These are phyloP conservation scores for Colletotrichum sidae DNA, from an alignment of 2,329 filamentous ascomycete species.

Conservation along the genomic window DNA sequence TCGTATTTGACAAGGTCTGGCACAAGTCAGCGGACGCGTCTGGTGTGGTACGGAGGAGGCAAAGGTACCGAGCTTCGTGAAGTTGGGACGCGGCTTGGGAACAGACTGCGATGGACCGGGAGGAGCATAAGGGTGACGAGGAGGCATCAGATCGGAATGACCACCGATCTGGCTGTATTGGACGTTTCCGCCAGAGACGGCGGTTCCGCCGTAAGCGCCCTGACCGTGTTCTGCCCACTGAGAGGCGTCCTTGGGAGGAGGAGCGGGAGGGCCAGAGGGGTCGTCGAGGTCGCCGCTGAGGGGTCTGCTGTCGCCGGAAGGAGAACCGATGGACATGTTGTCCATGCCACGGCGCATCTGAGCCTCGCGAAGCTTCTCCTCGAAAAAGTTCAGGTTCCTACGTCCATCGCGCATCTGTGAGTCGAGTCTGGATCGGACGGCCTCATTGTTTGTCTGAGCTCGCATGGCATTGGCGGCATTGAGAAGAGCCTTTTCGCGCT, in stretches of 20 bases:
- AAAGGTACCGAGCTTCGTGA: constrained; percentile 89
- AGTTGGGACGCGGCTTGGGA: constrained; percentile 86
- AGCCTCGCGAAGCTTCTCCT: constrained; percentile 89
- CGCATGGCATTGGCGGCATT: constrained; percentile 95
- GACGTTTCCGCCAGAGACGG: constrained; percentile 71
- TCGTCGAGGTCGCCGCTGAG: constrained; percentile 58
- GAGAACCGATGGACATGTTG: constrained; percentile 71
- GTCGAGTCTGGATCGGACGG: constrained; percentile 90
- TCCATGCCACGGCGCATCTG: constrained; percentile 82
- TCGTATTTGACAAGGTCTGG: constrained; percentile 98
- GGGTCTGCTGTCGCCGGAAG: constrained; percentile 54
- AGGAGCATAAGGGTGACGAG: constrained; percentile 81
- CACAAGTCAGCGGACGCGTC: constrained; percentile 21
- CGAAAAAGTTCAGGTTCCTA: constrained; percentile 94
- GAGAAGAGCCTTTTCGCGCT: constrained; percentile 95
- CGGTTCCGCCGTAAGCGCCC: constrained; percentile 55
- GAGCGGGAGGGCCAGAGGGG: constrained; percentile 65
- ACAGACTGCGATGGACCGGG: constrained; percentile 74
- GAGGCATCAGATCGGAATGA: constrained; percentile 81
- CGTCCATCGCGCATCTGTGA: constrained; percentile 94
- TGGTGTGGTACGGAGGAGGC: not conserved
- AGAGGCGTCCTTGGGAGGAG: constrained; percentile 79
- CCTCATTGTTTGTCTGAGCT: constrained; percentile 93
- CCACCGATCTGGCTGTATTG: constrained; percentile 70
- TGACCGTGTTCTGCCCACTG: constrained; percentile 38